phyloP scores from a whole-genome alignment of 169 alveolate genomes.

The Plasmodium yoelii region DNA sequence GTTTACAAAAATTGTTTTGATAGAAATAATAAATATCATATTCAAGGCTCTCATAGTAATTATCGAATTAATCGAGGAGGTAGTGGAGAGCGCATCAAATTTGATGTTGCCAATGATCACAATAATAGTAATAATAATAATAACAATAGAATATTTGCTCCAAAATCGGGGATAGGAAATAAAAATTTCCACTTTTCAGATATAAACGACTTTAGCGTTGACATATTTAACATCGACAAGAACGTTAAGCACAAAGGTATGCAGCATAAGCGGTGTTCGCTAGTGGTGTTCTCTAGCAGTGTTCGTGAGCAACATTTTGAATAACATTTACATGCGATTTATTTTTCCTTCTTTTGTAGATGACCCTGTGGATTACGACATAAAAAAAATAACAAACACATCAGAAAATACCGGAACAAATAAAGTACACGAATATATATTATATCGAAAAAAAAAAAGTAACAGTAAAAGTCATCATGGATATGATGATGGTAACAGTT shows the following conservation, averaged over 20 bases:
- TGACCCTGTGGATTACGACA: slow-evolving; percentile 45
- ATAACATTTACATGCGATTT: slow-evolving; percentile 16
- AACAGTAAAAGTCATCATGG: background rate
- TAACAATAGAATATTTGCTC: slow-evolving; percentile 14
- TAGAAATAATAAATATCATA: slow-evolving; percentile 19
- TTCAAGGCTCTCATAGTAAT: slow-evolving; percentile 7
- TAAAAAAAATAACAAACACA: slow-evolving; percentile 40
- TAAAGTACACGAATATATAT: slow-evolving; percentile 60
- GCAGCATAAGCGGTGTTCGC: too few species aligned
- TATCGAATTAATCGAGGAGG: background rate
- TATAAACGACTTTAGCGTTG: slow-evolving; percentile 46
- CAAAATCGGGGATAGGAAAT: background rate
- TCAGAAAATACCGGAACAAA: slow-evolving; percentile 42
- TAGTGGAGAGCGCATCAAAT: background rate
- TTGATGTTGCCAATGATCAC: background rate
- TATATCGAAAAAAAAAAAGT: slow-evolving; percentile 39
- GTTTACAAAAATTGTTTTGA: slow-evolving; percentile 16
- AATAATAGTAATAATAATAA: slow-evolving; percentile 4
- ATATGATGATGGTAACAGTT: background rate
- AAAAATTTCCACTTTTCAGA: background rate
- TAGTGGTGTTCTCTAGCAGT: too few species aligned
- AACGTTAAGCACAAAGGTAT: slow-evolving; percentile 44
- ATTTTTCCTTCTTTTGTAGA: background rate
- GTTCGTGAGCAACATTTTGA: too few species aligned
- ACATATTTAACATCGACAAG: slow-evolving; percentile 53